Evolutionary conservation across 805 yeast genomes (phyloP).

Genomic region (Wickerhamiella azyma): DNA sequence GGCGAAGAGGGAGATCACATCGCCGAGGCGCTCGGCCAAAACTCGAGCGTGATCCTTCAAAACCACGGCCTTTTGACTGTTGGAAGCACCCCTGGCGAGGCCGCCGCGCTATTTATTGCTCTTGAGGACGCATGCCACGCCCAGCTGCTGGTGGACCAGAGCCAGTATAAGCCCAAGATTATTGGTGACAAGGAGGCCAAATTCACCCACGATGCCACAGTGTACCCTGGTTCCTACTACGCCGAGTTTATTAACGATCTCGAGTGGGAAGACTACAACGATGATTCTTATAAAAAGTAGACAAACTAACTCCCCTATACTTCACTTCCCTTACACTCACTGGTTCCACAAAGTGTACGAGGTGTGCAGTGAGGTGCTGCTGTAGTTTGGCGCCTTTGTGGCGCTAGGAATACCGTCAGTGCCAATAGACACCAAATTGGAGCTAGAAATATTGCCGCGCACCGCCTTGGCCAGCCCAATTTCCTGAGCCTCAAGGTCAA

Average conservation of each 20-base stretch:
- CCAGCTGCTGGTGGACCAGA: slow-evolving; percentile 52
- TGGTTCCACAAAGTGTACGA: no score
- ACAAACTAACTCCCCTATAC: neutral
- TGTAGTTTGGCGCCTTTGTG: no score
- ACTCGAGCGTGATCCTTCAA: slow-evolving; percentile 45
- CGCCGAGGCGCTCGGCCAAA: slow-evolving; percentile 45
- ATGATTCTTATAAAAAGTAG: neutral
- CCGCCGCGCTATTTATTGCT: slow-evolving; percentile 49
- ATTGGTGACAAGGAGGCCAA: slow-evolving; percentile 52
- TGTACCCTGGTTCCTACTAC: slow-evolving; percentile 56
- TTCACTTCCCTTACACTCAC: neutral
- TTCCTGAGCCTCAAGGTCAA: no score
- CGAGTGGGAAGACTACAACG: slow-evolving; percentile 31
- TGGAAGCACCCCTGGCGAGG: slow-evolving; percentile 60
- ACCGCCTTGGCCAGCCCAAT: no score
- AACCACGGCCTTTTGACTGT: slow-evolving; percentile 65
- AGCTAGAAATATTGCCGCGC: no score
- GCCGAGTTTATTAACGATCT: slow-evolving; percentile 62
- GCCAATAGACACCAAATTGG: no score
- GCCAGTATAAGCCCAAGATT: slow-evolving; percentile 31
- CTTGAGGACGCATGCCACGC: slow-evolving; percentile 53
- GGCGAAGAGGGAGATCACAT: slow-evolving; percentile 47
- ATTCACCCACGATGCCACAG: slow-evolving; percentile 44
- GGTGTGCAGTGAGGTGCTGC: no score
- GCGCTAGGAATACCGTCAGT: no score